These are phyloP conservation scores for Plasmodium ovale DNA, from an alignment of 169 alveolate genomes.

Conservation along the genomic window DNA sequence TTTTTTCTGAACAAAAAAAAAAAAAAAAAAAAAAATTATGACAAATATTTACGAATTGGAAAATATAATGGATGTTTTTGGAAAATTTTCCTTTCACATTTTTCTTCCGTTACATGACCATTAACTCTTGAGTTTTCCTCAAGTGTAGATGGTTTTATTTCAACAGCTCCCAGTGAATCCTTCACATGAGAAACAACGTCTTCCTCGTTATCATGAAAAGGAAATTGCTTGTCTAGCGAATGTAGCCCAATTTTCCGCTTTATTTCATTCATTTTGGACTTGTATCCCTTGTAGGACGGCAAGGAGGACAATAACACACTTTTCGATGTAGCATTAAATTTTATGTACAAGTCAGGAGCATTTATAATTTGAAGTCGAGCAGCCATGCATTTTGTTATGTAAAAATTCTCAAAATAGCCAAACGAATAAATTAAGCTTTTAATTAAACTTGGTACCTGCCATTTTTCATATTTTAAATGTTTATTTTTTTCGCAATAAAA, in stretches of 20 bases:
- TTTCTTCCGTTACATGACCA: not conserved
- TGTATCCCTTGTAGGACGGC: constrained; percentile 70
- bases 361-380: constrained; percentile 65
- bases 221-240: not conserved
- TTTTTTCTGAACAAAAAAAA: constrained; percentile 24
- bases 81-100: constrained; percentile 7
- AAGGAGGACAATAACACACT: constrained; percentile 58
- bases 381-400: constrained; percentile 73
- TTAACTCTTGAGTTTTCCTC: constrained; percentile 2
- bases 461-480: constrained; percentile 58
- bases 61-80: constrained; percentile 41
- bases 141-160: not conserved
- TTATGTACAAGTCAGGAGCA: constrained; percentile 71
- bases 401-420: constrained; percentile 73
- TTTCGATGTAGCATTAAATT: constrained; percentile 54
- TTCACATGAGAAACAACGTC: no score
- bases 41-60: constrained; percentile 49
- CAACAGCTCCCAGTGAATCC: not conserved
- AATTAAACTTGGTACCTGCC: constrained; percentile 77
- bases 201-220: no score
- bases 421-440: constrained; percentile 60
- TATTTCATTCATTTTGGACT: constrained; percentile 35
- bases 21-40: constrained; percentile 28
- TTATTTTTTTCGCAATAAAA: constrained; percentile 60
- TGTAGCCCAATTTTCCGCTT: not conserved